phyloP scores from a whole-genome alignment of 352 stramenopile species.

The Phytophthora agathidicida region DNA sequence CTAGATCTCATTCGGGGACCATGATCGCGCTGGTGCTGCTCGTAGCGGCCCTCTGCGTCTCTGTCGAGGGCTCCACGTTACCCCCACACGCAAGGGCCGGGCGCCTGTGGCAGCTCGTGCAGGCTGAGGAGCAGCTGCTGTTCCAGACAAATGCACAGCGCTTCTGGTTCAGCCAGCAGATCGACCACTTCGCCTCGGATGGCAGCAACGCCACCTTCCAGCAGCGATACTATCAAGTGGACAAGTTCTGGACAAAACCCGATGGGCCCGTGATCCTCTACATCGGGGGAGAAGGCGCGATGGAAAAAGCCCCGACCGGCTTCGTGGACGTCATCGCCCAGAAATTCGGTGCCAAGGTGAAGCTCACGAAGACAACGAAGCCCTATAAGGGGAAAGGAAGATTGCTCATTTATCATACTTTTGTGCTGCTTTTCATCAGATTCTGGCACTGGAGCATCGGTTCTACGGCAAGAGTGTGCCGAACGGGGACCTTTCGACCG shows the following conservation, averaged over 20 bases:
- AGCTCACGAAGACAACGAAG: background rate
- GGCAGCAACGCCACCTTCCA: conserved; percentile 57
- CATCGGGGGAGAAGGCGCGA: conserved; percentile 82
- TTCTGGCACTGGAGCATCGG: conserved; percentile 86
- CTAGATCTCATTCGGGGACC: conserved; percentile 27
- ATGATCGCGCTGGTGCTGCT: conserved; percentile 29
- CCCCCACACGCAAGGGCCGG: conserved; percentile 54
- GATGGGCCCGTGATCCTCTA: conserved; percentile 81
- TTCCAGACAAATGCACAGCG: conserved; percentile 42
- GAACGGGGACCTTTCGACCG: conserved; percentile 72
- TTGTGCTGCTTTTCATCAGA: conserved; percentile 32
- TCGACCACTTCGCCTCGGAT: conserved; percentile 64
- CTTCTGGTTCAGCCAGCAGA: conserved; percentile 72
- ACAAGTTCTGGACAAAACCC: conserved; percentile 59
- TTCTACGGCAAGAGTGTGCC: conserved; percentile 90
- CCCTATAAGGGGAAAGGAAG: background rate
- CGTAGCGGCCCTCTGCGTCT: conserved; percentile 1
- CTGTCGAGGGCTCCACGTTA: conserved; percentile 22
- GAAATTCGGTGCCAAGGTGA: conserved; percentile 76
- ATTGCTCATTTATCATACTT: background rate
- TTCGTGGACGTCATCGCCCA: conserved; percentile 80
- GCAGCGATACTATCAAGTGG: conserved; percentile 80
- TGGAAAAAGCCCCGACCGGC: conserved; percentile 62
- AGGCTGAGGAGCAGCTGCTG: conserved; percentile 53
- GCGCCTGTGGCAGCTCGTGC: conserved; percentile 56